Base-by-base conservation (phyloP, 768 basidiomycete genomes). In the Hygrophoropsis aurantiaca region DNA sequence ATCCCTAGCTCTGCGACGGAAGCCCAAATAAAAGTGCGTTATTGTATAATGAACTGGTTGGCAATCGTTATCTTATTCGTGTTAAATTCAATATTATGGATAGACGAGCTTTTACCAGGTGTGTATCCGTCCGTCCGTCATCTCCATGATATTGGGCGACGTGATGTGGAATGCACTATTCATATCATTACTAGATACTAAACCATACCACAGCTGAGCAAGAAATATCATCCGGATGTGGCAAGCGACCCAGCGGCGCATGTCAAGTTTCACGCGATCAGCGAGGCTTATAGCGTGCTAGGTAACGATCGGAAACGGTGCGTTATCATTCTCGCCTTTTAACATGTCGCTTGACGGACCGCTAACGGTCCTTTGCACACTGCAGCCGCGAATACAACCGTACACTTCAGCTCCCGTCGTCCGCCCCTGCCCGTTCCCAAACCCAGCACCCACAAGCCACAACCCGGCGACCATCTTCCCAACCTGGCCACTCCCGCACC, bases 261-360 rank as follows among this genome's bases (percentile, higher is more conserved):
- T 45, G 59, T 63, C 46, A 75, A 61, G 40, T 78, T 75, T 47
- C 72, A 73, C 40, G 67, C 61, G 0, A 68, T 75, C 41, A 77
- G 73, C 52, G 78, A 77, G 41, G 77, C 77, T 2, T 79, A 77
- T 37, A 59, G 69, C 1, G 51, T 76, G 16, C 60, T 78, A 7
- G 69, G 73, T 6, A 69, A 78, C 40, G 74, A 76, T 44, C 60
- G 75, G 38, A 69, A 70, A 56, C 66, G 75, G 77, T 73, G 41
- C 35, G 68, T 46, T 5, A 7, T 5, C 16, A n/a, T 24, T 33
- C 7, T 7, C 15, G 20, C n/a, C 18, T 18, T 13, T 0, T 6
- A 15, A 3, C 2, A 15, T 39, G 10, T 35, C 10, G 40, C 25
- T 15, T 13, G 1, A 15, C 23, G 11, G n/a, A 5, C 33, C 25